These are phyloP conservation scores for Thermoascus crustaceus DNA, from an alignment of 2,329 filamentous ascomycete species.

Conservation along the genomic window DNA sequence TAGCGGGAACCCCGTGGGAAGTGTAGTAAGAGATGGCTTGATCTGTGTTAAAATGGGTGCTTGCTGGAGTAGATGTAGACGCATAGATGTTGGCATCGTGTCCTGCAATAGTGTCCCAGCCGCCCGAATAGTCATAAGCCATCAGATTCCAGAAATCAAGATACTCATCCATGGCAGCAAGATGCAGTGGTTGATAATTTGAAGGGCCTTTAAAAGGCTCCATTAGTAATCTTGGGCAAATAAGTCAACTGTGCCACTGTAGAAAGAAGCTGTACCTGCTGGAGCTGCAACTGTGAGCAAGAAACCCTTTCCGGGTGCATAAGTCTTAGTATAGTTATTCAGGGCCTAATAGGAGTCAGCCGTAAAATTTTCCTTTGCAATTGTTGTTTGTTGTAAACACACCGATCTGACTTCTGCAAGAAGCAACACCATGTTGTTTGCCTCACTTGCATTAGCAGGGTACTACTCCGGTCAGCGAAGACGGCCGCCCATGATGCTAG, in stretches of 20 bases:
- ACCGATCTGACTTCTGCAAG: slow-evolving; percentile 25
- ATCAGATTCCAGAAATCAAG: slow-evolving; percentile 54
- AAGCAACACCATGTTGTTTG: slow-evolving; percentile 27
- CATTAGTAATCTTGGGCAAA: too few species aligned
- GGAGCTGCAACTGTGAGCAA: slow-evolving; percentile 41
- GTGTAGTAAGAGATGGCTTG: slow-evolving; percentile 65
- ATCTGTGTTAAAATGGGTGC: slow-evolving; percentile 71
- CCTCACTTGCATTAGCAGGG: slow-evolving; percentile 24
- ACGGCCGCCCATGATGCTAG: neutral
- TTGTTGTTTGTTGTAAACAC: slow-evolving; percentile 5
- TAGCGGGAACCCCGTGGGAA: slow-evolving; percentile 51
- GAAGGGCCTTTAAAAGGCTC: slow-evolving; percentile 30
- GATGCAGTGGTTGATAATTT: slow-evolving; percentile 37
- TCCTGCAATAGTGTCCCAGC: slow-evolving; percentile 63
- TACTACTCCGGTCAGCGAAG: slow-evolving; percentile 15
- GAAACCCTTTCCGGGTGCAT: slow-evolving; percentile 35
- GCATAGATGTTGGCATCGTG: slow-evolving; percentile 75
- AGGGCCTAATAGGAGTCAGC: slow-evolving; percentile 23
- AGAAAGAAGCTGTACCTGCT: too few species aligned
- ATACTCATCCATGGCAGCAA: slow-evolving; percentile 39
- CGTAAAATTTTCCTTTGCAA: neutral
- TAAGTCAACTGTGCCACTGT: too few species aligned
- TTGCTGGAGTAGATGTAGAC: slow-evolving; percentile 46
- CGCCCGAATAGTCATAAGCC: slow-evolving; percentile 80
- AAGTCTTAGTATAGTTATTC: slow-evolving; percentile 31